A percentile compares a stretch with the other conserved stretches of the same genome.
Conservation (phyloP, 306 rosid genomes). For the Castanea sativa region DNA sequence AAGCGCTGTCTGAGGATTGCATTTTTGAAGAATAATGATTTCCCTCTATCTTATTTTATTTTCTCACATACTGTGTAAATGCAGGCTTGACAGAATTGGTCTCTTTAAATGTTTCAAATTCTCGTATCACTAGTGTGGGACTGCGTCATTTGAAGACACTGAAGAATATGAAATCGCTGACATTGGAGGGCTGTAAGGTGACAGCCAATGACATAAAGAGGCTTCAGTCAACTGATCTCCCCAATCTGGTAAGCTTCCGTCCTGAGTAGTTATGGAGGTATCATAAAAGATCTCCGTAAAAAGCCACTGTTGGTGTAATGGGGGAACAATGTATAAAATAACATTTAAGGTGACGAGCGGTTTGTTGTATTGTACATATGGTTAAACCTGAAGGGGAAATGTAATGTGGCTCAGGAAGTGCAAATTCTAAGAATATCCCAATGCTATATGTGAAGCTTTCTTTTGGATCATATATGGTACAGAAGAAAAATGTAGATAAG, state of each 20-base stretch:
- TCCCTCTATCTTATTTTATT: no score
- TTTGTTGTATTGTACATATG: slow-evolving; percentile 28
- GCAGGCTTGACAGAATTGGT: slow-evolving; percentile 79
- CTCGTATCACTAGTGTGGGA: slow-evolving; percentile 67
- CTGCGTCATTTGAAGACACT: slow-evolving; percentile 73
- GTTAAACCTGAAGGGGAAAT: not conserved
- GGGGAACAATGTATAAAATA: not conserved
- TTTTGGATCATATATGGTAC: not conserved
- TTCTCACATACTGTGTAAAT: slow-evolving; percentile 23
- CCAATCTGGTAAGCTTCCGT: slow-evolving; percentile 79
- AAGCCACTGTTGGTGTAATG: not conserved
- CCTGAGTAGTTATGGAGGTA: slow-evolving; percentile 49
- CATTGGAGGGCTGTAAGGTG: slow-evolving; percentile 85
- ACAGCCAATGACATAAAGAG: slow-evolving; percentile 68
- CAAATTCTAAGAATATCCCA: slow-evolving; percentile 3
- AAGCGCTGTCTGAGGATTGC: not conserved
- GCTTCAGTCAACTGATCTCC: slow-evolving; percentile 70
- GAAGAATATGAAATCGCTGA: slow-evolving; percentile 76
- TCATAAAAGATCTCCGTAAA: slow-evolving; percentile 9
- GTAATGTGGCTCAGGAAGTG: not conserved
- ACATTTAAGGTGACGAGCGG: slow-evolving; percentile 6
- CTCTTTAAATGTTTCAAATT: slow-evolving; percentile 72
- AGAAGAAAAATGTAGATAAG: slow-evolving; percentile 31
- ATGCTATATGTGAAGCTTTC: slow-evolving; percentile 31
- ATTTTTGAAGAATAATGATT: no score